Evolutionary conservation across 1,139 yeast species (phyloP).

Genomic region (Eremothecium gossypii): DNA sequence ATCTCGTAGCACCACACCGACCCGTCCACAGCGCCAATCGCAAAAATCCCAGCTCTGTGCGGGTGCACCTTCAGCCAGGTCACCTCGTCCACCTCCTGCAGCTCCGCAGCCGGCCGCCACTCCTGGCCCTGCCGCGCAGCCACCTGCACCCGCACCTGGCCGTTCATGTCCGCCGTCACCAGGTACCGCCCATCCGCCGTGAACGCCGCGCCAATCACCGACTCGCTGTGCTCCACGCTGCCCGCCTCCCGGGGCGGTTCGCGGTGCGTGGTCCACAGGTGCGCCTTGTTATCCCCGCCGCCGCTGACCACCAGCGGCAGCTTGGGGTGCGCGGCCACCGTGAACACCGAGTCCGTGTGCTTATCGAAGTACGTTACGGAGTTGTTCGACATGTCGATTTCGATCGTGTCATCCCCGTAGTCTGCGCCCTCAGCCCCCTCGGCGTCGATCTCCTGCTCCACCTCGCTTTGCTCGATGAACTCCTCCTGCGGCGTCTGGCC

Average conservation of each 20-base stretch:
- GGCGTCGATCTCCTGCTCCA: slow-evolving; percentile 38
- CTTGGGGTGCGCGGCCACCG: slow-evolving; percentile 69
- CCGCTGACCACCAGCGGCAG: slow-evolving; percentile 81
- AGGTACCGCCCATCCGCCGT: slow-evolving; percentile 71
- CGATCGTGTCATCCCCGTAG: slow-evolving; percentile 35
- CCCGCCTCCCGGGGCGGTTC: slow-evolving; percentile 75
- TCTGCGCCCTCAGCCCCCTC: slow-evolving; percentile 31
- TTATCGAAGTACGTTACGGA: slow-evolving; percentile 82
- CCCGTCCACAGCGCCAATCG: slow-evolving; percentile 92
- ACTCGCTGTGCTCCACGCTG: slow-evolving; percentile 77
- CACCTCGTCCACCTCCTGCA: slow-evolving; percentile 82
- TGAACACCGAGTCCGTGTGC: slow-evolving; percentile 77
- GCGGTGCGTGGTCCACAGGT: slow-evolving; percentile 83
- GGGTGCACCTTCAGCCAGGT: slow-evolving; percentile 80
- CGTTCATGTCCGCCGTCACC: slow-evolving; percentile 92
- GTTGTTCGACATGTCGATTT: slow-evolving; percentile 76
- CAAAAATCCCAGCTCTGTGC: slow-evolving; percentile 58
- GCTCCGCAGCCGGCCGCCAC: slow-evolving; percentile 63
- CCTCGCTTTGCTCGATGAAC: slow-evolving; percentile 47
- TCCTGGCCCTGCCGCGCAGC: slow-evolving; percentile 66
- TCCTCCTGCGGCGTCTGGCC: slow-evolving; percentile 36
- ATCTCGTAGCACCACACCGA: slow-evolving; percentile 90
- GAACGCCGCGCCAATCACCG: slow-evolving; percentile 78
- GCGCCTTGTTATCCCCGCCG: slow-evolving; percentile 84
- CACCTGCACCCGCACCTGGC: slow-evolving; percentile 67